A percentile compares a stretch with the other conserved stretches of the same genome.
These are phyloP conservation scores for Dictyostelium purpureum DNA, from an alignment of 78 protist genomes.

Conservation along the genomic window DNA sequence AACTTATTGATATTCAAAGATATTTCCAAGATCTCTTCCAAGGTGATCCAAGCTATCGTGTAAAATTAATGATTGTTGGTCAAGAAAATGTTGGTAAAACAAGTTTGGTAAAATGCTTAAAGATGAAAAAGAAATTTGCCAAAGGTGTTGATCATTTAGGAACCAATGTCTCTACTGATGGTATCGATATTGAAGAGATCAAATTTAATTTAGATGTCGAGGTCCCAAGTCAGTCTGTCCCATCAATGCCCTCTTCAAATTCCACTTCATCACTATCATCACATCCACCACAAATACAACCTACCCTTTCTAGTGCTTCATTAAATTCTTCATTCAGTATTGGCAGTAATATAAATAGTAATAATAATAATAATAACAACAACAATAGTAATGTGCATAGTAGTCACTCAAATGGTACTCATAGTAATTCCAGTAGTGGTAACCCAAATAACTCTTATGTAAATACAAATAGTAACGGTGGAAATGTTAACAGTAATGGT, in stretches of 20 bases:
- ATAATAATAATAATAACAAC: not conserved
- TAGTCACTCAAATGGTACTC: not conserved
- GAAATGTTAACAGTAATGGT: not conserved
- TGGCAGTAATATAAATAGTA: not conserved
- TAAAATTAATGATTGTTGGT: constrained; percentile 75
- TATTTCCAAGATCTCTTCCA: constrained; percentile 51
- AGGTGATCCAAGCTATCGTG: constrained; percentile 67
- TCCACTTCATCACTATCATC: not conserved
- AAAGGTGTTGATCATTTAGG: constrained; percentile 33
- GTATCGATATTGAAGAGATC: constrained; percentile 75
- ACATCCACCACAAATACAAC: not conserved
- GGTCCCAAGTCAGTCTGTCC: not conserved
- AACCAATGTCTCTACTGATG: constrained; percentile 71
- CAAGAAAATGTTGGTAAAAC: constrained; percentile 80
- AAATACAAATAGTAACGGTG: not conserved
- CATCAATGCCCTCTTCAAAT: not conserved
- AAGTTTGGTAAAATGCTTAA: constrained; percentile 46
- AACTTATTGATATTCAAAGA: constrained; percentile 15
- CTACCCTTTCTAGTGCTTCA: not conserved
- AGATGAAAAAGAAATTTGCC: constrained; percentile 44
- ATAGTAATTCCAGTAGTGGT: not conserved
- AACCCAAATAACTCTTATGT: not conserved
- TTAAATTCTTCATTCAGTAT: not conserved
- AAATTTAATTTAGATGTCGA: constrained; percentile 44
- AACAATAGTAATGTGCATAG: not conserved